A percentile compares a stretch with the other conserved stretches of the same genome.
Conservation (phyloP, 176 grass and related monocot species). For the Calamus simplicifolius region DNA sequence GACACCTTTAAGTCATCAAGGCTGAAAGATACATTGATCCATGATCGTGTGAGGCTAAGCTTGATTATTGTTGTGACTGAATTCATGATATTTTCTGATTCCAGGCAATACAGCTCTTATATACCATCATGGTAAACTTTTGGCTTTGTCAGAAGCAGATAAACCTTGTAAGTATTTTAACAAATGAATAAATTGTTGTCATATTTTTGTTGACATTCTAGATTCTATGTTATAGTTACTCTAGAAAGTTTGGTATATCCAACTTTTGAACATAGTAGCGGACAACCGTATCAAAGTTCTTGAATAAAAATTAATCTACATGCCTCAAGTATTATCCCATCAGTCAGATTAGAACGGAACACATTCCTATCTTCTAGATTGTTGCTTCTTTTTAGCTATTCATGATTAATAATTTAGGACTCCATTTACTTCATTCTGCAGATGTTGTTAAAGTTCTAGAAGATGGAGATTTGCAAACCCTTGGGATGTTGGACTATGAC, state of each 20-base stretch:
- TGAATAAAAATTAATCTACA: too few relatives aligned
- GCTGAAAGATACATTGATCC: too few relatives aligned
- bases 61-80: background rate
- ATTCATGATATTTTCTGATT: constrained; percentile 4
- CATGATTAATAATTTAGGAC: too few relatives aligned
- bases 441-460: constrained; percentile 92
- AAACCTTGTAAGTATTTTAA: constrained; percentile 76
- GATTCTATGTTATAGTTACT: too few relatives aligned
- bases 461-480: constrained; percentile 95
- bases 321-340: too few relatives aligned
- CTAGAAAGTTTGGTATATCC: too few relatives aligned
- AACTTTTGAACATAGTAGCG: too few relatives aligned
- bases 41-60: background rate
- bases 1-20: background rate
- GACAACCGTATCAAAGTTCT: too few relatives aligned
- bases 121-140: constrained; percentile 94
- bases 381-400: too few relatives aligned
- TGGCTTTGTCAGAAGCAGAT: constrained; percentile 83
- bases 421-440: constrained; percentile 13
- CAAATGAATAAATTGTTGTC: background rate
- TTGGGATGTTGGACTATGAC: constrained; percentile 92
- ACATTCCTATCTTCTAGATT: too few relatives aligned
- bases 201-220: background rate
- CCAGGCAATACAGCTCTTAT: constrained; percentile 87
- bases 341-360: too few relatives aligned